Conservation (phyloP, 192 early-diverging fungal species). For the Jimgerdemannia lactiflua region DNA sequence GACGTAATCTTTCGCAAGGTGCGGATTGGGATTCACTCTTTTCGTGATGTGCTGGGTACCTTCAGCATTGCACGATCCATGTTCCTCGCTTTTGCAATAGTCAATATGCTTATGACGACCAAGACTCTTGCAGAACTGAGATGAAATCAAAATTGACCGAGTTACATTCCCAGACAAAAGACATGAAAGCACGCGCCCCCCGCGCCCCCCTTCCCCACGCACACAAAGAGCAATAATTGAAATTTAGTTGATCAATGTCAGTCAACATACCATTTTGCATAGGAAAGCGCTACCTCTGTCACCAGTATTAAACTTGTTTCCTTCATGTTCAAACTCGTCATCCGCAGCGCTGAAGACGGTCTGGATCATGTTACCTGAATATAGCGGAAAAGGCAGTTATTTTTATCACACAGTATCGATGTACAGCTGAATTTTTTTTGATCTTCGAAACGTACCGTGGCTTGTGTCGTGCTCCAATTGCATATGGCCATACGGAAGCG, state of each 20-base stretch:
- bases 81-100: constrained; percentile 8
- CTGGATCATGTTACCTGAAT: neutral
- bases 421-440: neutral
- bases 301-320: constrained; percentile 7
- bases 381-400: neutral
- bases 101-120: constrained; percentile 18
- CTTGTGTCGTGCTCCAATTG: neutral
- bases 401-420: neutral
- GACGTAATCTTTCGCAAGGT: constrained; percentile 11
- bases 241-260: neutral
- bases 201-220: too few relatives aligned
- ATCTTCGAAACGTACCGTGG: neutral
- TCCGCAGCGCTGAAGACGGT: neutral
- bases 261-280: constrained; percentile 8
- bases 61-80: neutral
- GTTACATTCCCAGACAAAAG: too few relatives aligned
- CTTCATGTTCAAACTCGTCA: neutral
- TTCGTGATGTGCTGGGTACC: neutral
- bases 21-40: neutral
- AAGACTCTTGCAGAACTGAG: constrained; percentile 4
- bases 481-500: neutral
- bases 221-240: too few relatives aligned
- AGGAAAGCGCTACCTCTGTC: constrained; percentile 15
- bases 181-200: too few relatives aligned
- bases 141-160: neutral